These are phyloP conservation scores for Lepiota venenata DNA, from an alignment of 768 basidiomycete species.

Conservation along the genomic window DNA sequence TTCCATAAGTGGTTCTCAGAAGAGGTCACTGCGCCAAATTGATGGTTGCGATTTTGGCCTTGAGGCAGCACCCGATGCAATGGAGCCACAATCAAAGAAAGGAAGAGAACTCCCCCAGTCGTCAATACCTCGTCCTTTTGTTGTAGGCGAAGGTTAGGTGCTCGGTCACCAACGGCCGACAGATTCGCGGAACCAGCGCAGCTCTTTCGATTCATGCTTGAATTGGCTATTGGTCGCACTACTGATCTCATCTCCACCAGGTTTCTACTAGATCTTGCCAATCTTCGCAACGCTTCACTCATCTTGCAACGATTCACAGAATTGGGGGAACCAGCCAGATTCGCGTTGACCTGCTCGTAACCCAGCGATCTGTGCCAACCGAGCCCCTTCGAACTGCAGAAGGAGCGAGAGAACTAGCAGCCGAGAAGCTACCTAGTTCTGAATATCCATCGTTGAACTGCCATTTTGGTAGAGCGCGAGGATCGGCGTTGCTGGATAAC, in stretches of 20 bases:
- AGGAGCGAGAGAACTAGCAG: background rate
- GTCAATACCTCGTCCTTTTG: constrained; percentile 1
- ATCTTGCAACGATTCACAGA: constrained; percentile 4
- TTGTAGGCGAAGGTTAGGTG: background rate
- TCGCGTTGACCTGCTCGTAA: background rate
- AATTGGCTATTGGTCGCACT: background rate
- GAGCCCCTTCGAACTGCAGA: background rate
- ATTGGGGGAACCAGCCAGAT: background rate
- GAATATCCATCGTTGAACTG: background rate
- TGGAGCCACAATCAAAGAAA: background rate
- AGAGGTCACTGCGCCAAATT: background rate
- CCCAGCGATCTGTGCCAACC: background rate
- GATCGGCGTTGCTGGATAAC: background rate
- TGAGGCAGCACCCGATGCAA: background rate
- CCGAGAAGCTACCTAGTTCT: background rate
- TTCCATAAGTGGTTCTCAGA: background rate
- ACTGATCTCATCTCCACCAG: constrained; percentile 6
- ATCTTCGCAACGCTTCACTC: background rate
- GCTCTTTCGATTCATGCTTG: background rate
- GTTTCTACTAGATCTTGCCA: background rate
- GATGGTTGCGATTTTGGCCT: constrained; percentile 11
- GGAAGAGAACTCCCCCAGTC: background rate
- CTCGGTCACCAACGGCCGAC: background rate
- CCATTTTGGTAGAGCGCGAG: background rate
- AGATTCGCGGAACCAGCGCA: background rate